A percentile compares a stretch with the other conserved stretches of the same genome.
Conservation (phyloP, 2,329 filamentous ascomycete species). For the Cladosporium phlei region DNA sequence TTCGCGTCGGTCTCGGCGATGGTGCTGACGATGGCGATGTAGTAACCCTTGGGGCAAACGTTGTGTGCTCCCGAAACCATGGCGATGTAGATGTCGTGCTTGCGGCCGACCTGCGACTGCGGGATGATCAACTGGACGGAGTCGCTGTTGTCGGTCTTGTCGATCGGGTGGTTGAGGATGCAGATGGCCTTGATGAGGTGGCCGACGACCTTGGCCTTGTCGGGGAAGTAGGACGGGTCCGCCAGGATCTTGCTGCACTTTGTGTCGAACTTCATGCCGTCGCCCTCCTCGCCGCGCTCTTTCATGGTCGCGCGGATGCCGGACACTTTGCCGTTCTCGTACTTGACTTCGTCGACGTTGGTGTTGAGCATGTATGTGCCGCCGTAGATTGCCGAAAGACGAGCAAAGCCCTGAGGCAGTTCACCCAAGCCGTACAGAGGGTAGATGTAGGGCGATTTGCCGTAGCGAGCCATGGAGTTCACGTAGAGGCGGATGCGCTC, state of each 20-base stretch:
- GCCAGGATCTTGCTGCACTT: slow-evolving; percentile 94
- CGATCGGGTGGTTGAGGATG: slow-evolving; percentile 90
- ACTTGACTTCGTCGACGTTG: slow-evolving; percentile 80
- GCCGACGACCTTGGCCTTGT: slow-evolving; percentile 80
- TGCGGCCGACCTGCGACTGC: slow-evolving; percentile 92
- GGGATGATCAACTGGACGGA: slow-evolving; percentile 95
- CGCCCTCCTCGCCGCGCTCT: slow-evolving; percentile 67
- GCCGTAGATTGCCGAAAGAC: slow-evolving; percentile 95
- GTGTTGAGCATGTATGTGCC: slow-evolving; percentile 99
- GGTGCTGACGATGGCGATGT: slow-evolving; percentile 96
- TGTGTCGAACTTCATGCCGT: slow-evolving; percentile 86
- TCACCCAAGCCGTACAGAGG: slow-evolving; percentile 95
- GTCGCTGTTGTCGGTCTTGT: slow-evolving; percentile 82
- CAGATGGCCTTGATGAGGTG: slow-evolving; percentile 96
- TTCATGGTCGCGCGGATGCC: slow-evolving; percentile 98
- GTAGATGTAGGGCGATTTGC: slow-evolving; percentile 99
- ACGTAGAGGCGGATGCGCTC: slow-evolving; percentile 93
- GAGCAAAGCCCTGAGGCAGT: slow-evolving; percentile 94
- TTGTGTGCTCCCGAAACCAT: slow-evolving; percentile 94
- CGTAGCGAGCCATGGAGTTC: slow-evolving; percentile 94
- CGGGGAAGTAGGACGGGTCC: slow-evolving; percentile 93
- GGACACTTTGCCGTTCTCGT: slow-evolving; percentile 74
- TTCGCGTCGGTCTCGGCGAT: slow-evolving; percentile 89
- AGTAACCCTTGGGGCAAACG: slow-evolving; percentile 98
- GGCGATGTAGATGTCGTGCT: slow-evolving; percentile 97